Evolutionary conservation across 2,329 filamentous ascomycete species (phyloP).

Genomic region (Sclerotinia minor): DNA sequence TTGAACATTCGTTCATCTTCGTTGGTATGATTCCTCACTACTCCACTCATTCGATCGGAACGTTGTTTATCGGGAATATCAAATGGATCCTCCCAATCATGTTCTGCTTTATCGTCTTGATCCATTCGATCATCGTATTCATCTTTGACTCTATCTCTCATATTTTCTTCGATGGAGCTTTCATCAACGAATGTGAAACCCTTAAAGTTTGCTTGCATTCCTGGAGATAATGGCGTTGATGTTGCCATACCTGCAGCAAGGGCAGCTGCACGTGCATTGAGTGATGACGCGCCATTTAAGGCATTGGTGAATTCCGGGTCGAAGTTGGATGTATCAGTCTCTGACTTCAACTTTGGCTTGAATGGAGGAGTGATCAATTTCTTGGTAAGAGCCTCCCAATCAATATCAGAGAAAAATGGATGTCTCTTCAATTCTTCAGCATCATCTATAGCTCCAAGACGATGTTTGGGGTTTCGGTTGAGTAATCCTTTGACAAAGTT

Average conservation of each 20-base stretch:
- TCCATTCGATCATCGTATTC: constrained; percentile 60
- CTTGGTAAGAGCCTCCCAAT: constrained; percentile 84
- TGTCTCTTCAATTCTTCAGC: constrained; percentile 93
- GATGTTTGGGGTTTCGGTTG: constrained; percentile 95
- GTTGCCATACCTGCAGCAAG: constrained; percentile 82
- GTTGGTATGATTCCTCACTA: constrained; percentile 56
- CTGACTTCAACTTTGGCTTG: constrained; percentile 94
- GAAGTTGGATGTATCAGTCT: constrained; percentile 96
- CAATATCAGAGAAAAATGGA: constrained; percentile 89
- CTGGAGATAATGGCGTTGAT: constrained; percentile 89
- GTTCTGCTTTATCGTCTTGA: constrained; percentile 54
- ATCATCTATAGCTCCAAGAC: constrained; percentile 85
- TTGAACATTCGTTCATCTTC: constrained; percentile 63
- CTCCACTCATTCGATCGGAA: constrained; percentile 62
- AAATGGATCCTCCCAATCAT: constrained; percentile 42
- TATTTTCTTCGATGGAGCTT: constrained; percentile 87
- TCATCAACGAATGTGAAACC: constrained; percentile 99
- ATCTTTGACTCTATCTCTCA: constrained; percentile 54
- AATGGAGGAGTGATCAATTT: constrained; percentile 96
- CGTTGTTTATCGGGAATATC: constrained; percentile 50
- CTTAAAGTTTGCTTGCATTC: constrained; percentile 96
- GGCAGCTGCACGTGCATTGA: constrained; percentile 88
- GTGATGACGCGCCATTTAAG: constrained; percentile 77
- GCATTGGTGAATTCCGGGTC: constrained; percentile 98
- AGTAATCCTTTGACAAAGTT: constrained; percentile 98